phyloP scores from a whole-genome alignment of 495 filamentous ascomycete species.

The Cudoniella acicularis region DNA sequence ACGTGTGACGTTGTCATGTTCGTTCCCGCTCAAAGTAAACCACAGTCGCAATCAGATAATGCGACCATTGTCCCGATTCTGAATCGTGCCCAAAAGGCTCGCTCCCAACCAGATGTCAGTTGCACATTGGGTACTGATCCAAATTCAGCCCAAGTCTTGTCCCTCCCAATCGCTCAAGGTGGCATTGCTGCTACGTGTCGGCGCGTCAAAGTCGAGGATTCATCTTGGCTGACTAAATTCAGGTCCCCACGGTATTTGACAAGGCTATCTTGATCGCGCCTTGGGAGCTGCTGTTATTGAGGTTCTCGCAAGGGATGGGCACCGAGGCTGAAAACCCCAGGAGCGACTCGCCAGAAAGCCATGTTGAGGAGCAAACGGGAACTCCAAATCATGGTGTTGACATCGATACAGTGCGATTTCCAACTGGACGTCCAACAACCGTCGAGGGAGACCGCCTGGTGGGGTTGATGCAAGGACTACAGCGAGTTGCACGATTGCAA shows the following conservation, averaged over 20 bases:
- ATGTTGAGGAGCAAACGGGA: too few species aligned
- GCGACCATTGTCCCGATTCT: neutral
- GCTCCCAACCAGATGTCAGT: neutral
- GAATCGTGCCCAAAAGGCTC: neutral
- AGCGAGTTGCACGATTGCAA: neutral
- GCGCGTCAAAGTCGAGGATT: neutral
- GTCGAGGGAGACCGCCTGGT: neutral
- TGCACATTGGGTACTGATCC: neutral
- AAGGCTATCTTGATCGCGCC: neutral
- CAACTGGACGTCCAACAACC: neutral
- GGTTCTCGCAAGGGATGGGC: neutral
- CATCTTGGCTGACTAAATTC: neutral
- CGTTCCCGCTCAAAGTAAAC: too few species aligned
- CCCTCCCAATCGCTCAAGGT: neutral
- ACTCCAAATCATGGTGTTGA: neutral
- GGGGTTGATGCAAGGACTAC: conserved; percentile 5
- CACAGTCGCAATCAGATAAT: neutral
- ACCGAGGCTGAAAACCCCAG: neutral
- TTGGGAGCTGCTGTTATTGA: neutral
- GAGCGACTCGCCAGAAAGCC: too few species aligned
- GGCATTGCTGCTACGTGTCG: neutral
- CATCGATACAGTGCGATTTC: neutral
- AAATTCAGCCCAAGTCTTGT: neutral
- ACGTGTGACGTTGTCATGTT: too few species aligned
- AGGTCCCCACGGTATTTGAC: neutral